Percentiles rank a stretch among this genome's conserved stretches.
phyloP scores from a whole-genome alignment of 2,329 filamentous ascomycete species.

The Pestalotiopsis sp. region DNA sequence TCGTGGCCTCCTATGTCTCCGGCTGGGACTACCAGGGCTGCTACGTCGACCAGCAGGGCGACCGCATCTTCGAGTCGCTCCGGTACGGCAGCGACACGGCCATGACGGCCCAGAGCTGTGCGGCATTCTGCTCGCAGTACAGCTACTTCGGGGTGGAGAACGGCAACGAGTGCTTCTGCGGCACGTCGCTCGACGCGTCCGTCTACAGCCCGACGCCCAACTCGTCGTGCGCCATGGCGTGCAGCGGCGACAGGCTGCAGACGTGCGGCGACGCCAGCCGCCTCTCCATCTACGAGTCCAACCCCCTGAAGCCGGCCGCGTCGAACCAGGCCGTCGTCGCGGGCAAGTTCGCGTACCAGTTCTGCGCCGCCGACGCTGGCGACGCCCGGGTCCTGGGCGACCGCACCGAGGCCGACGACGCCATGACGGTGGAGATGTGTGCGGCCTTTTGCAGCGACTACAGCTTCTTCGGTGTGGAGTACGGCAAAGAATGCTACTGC shows the following conservation, averaged over 20 bases:
- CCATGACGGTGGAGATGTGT: conserved; percentile 8
- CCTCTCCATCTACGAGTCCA: conserved; percentile 49
- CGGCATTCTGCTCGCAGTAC: conserved; percentile 37
- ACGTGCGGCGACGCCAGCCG: conserved; percentile 55
- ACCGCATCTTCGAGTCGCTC: conserved; percentile 56
- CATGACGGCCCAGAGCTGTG: conserved; percentile 41
- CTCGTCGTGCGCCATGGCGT: conserved; percentile 52
- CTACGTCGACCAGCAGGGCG: conserved; percentile 50
- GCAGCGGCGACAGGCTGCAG: conserved; percentile 48
- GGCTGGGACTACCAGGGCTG: conserved; percentile 58
- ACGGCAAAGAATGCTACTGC: conserved; percentile 6
- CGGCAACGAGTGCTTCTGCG: conserved; percentile 49
- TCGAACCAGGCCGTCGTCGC: neutral
- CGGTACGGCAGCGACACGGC: conserved; percentile 41
- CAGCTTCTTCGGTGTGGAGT: conserved; percentile 3
- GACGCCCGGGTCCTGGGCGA: neutral
- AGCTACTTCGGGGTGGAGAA: conserved; percentile 50
- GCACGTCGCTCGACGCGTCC: conserved; percentile 51
- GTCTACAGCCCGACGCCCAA: conserved; percentile 43
- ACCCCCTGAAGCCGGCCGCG: neutral
- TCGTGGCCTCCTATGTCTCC: conserved; percentile 38
- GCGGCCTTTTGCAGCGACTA: neutral
- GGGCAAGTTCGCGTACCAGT: conserved; percentile 1
- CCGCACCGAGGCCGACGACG: neutral
- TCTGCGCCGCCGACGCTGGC: neutral